Percentiles rank a stretch among this genome's conserved stretches.
Evolutionary conservation across 1,139 yeast genomes (phyloP).

Genomic region (Pneumocystis carinii): DNA sequence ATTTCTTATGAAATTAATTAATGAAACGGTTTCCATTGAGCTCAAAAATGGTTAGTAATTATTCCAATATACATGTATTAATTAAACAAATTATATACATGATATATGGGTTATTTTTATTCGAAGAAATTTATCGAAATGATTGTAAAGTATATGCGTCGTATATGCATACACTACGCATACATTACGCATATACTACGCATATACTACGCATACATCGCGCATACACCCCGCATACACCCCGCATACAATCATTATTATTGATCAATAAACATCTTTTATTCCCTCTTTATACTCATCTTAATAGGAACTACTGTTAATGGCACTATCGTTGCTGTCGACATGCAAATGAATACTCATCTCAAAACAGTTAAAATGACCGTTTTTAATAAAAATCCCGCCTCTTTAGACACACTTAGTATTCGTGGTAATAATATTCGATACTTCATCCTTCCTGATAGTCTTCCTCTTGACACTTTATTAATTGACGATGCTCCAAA

Average conservation of each 20-base stretch:
- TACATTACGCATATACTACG: neutral
- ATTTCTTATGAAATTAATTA: conserved; percentile 73
- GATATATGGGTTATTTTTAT: too few relatives aligned
- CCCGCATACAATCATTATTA: neutral
- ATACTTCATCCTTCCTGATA: conserved; percentile 73
- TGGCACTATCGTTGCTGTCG: conserved; percentile 62
- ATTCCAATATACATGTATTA: too few relatives aligned
- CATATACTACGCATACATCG: neutral
- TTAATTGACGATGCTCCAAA: conserved; percentile 45
- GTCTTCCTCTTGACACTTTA: conserved; percentile 64
- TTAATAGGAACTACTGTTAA: conserved; percentile 37
- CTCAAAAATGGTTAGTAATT: conserved; percentile 55
- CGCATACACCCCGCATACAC: neutral
- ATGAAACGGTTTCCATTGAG: conserved; percentile 83
- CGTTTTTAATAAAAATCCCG: conserved; percentile 56
- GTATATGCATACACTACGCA: neutral
- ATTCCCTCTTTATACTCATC: too few relatives aligned
- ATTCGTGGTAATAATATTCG: conserved; percentile 85
- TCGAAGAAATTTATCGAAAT: too few relatives aligned
- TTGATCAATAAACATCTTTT: conserved; percentile 1
- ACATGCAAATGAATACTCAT: conserved; percentile 87
- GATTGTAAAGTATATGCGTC: too few relatives aligned
- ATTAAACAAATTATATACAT: too few relatives aligned
- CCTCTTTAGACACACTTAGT: conserved; percentile 60
- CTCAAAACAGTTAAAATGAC: conserved; percentile 70